A percentile compares a stretch with the other conserved stretches of the same genome.
Conservation (phyloP, 805 yeast genomes). For the Kodamaea kaohsiungensis region DNA sequence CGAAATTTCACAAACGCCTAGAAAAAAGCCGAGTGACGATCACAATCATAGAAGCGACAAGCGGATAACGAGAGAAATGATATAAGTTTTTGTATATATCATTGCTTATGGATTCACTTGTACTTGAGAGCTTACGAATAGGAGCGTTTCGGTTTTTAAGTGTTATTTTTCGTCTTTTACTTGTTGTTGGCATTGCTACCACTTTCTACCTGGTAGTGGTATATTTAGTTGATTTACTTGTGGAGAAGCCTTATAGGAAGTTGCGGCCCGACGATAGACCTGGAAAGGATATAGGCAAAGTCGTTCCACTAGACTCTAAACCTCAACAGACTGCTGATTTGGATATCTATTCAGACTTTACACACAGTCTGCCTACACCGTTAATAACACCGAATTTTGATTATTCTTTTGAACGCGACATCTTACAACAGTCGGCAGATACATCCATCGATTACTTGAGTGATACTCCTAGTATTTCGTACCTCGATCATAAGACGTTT, state of each 20-base stretch:
- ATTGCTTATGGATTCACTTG: background rate
- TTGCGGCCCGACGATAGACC: conserved; percentile 6
- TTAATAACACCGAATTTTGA: background rate
- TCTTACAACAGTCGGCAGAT: conserved; percentile 3
- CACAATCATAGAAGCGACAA: background rate
- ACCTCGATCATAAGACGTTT: conserved; percentile 19
- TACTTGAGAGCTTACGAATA: background rate
- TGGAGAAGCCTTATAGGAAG: conserved; percentile 4
- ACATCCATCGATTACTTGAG: background rate
- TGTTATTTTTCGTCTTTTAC: background rate
- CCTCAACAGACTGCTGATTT: background rate
- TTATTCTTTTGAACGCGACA: conserved; percentile 8
- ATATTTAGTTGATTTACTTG: conserved; percentile 1
- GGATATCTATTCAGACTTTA: background rate
- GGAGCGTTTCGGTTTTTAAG: background rate
- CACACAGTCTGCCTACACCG: background rate
- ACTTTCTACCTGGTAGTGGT: background rate
- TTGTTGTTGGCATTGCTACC: background rate
- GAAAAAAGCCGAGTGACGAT: background rate
- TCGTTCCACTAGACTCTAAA: too few relatives aligned
- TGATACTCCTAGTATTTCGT: conserved; percentile 1
- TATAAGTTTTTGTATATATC: background rate
- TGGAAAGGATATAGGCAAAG: too few relatives aligned
- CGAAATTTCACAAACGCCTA: background rate
- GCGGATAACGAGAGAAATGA: too few relatives aligned